Percentiles rank a stretch among this genome's conserved stretches.
Conservation (phyloP, 208 protist species). For the Herpetomonas muscarum region DNA sequence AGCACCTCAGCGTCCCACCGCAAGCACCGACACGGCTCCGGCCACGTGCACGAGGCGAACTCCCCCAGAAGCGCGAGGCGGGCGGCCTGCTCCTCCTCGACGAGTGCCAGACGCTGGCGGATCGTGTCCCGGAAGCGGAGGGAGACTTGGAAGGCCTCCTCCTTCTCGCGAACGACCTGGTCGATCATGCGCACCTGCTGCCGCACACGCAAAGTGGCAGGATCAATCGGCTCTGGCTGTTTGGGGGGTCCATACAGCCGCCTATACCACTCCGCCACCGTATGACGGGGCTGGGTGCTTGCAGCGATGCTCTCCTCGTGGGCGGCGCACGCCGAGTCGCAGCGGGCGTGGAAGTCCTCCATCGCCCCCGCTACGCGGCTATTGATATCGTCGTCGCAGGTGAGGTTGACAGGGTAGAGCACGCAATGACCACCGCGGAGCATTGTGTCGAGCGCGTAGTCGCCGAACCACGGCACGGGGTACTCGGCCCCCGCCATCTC, state of each 20-base stretch:
- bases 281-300: too few species aligned
- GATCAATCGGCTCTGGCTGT: background rate
- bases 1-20: constrained; percentile 47
- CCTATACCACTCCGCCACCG: too few species aligned
- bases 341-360: too few species aligned
- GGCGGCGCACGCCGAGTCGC: too few species aligned
- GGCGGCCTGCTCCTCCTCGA: constrained; percentile 32
- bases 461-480: constrained; percentile 27
- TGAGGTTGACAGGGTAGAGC: background rate
- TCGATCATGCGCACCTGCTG: constrained; percentile 5
- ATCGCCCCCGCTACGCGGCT: too few species aligned
- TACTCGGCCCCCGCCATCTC: constrained; percentile 22
- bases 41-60: constrained; percentile 49
- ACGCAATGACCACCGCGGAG: background rate
- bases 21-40: constrained; percentile 36
- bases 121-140: constrained; percentile 15
- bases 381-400: background rate
- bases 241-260: background rate
- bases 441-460: background rate
- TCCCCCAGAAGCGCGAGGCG: constrained; percentile 29
- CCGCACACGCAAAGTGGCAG: background rate
- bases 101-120: constrained; percentile 10
- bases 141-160: constrained; percentile 20
- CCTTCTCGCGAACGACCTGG: constrained; percentile 25
- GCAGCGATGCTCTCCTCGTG: too few species aligned